phyloP scores from a whole-genome alignment of 2,329 filamentous ascomycete genomes.

The Metarhizium brunneum region DNA sequence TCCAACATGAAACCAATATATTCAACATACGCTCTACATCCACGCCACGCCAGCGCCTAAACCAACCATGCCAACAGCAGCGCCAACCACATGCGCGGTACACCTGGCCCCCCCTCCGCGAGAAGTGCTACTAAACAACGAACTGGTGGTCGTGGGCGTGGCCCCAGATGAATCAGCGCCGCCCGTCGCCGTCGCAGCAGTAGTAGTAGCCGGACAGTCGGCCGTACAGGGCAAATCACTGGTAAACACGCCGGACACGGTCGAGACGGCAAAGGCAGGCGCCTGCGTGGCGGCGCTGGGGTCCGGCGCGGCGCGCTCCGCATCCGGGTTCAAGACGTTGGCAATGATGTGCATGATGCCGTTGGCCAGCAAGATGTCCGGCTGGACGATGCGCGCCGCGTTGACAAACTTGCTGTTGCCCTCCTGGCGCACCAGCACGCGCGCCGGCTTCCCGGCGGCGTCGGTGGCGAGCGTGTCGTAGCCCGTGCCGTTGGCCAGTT shows the following conservation, averaged over 20 bases:
- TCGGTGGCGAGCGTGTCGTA: slow-evolving; percentile 25
- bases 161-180: background rate
- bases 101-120: slow-evolving; percentile 12
- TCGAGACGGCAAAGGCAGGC: slow-evolving; percentile 45
- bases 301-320: slow-evolving; percentile 24
- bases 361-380: slow-evolving; percentile 46
- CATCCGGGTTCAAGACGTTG: slow-evolving; percentile 37
- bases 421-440: slow-evolving; percentile 27
- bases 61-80: slow-evolving; percentile 19
- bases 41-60: slow-evolving; percentile 20
- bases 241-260: slow-evolving; percentile 31
- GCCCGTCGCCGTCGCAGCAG: slow-evolving; percentile 1
- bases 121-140: slow-evolving; percentile 13
- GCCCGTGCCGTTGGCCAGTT: slow-evolving; percentile 21
- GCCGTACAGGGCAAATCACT: slow-evolving; percentile 32
- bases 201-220: slow-evolving; percentile 27
- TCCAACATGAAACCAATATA: too few relatives aligned
- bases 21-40: slow-evolving; percentile 1
- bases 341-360: slow-evolving; percentile 52
- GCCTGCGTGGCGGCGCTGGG: slow-evolving; percentile 29
- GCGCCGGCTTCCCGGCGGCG: slow-evolving; percentile 12
- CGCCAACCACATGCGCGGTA: slow-evolving; percentile 18
- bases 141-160: slow-evolving; percentile 10
- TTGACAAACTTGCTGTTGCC: slow-evolving; percentile 41
- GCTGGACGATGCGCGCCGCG: slow-evolving; percentile 41